Base-by-base conservation (phyloP, 768 basidiomycete species). In the Termitomyces sp. region DNA sequence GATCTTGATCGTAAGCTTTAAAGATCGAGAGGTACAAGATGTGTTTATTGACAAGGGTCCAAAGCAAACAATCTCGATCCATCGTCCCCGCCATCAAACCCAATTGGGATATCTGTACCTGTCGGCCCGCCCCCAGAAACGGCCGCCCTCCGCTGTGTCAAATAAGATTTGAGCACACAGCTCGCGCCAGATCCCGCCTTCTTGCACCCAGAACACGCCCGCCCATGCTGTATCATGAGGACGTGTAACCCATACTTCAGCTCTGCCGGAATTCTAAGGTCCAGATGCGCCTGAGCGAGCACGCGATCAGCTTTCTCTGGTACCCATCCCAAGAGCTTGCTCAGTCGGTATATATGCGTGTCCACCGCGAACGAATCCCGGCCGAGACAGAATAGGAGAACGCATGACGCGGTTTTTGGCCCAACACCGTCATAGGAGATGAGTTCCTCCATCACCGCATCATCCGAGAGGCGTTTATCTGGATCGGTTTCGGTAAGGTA, bases 331-430 rank as follows among this genome's bases (percentile, higher is more conserved):
- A 83, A 68, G 7, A 85, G 55, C 51, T 71, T 80, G 66, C 76
- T 77, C 54, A 85, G 65, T 14, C 84, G 73, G 62, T 77, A 85
- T 25, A 86, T 79, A 59, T 85, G 84, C 8, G 85, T 86, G 58
- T 86, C 84, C 48, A 86, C 85, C 0, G 85, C 82, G 55, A 86
- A 85, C 0, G 82, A 80, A 44, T 81, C 73, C n/a, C 84, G 73
- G 5, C 79, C 82, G 7, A 86, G 71, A 60, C 82, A 83, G 65
- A 86, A 84, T 23, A 84, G 72, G 12, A 85, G 67, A 0, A 86
- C 84, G 57, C 84, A 86, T 0, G 84, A 81, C 1, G 83, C 84
- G 1, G 83, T 85, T 68, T 85, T 85, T 1, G 82, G 84, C 1
- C 84, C 83, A 10, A 86, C 83, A 0, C 84, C 84, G 31, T 76